These are phyloP conservation scores for Papiliotrema terrestris DNA, from an alignment of 1,284 basidiomycete genomes.

Conservation along the genomic window DNA sequence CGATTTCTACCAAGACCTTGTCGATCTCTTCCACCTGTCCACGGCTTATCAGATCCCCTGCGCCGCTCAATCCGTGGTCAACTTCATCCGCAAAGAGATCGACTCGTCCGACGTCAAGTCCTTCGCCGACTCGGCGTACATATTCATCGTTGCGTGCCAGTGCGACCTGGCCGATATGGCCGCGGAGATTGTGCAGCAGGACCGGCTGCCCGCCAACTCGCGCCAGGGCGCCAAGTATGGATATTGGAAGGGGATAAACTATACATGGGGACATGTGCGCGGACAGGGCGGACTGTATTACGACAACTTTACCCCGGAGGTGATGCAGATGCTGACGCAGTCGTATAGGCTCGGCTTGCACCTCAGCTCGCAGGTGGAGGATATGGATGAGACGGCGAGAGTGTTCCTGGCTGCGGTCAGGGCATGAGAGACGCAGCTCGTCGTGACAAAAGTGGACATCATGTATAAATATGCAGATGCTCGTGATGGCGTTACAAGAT, in stretches of 20 bases:
- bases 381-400: background rate
- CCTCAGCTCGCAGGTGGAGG: background rate
- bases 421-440: background rate
- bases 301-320: background rate
- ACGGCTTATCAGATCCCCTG: background rate
- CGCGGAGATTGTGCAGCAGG: background rate
- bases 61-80: background rate
- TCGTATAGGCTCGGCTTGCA: background rate
- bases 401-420: background rate
- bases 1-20: background rate
- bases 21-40: background rate
- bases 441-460: too few relatives aligned
- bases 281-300: background rate
- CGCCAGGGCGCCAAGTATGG: background rate
- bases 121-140: background rate
- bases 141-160: background rate
- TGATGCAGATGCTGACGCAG: slow-evolving; percentile 1
- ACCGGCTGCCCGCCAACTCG: background rate
- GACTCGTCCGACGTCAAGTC: background rate
- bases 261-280: background rate
- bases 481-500: too few relatives aligned
- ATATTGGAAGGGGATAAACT: background rate
- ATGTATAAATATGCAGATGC: too few relatives aligned
- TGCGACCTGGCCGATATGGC: background rate
- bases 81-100: background rate